Percentiles rank a stretch among this genome's conserved stretches.
phyloP scores from a whole-genome alignment of 176 grass and related monocot genomes.

The Musa troglodytarum region DNA sequence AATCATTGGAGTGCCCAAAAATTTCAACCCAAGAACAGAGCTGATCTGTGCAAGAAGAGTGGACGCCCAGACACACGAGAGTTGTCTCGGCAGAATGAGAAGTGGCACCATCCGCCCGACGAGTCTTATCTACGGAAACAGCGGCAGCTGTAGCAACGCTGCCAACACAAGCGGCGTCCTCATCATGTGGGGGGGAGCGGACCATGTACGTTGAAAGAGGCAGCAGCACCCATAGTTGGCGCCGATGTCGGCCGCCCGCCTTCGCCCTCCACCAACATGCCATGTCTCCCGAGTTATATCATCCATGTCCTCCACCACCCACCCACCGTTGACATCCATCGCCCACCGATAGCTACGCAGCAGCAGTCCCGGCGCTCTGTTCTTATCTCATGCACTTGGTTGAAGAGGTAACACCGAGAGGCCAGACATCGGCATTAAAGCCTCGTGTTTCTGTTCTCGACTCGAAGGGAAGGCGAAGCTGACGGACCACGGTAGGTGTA shows the following conservation, averaged over 20 bases:
- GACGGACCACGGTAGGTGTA: not conserved
- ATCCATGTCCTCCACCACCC: not conserved
- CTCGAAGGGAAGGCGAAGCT: not conserved
- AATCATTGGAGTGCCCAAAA: too few relatives aligned
- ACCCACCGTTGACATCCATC: too few relatives aligned
- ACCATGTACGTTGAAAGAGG: not conserved
- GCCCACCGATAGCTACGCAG: not conserved
- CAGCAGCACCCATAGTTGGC: slow-evolving; percentile 1
- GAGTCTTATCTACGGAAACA: too few relatives aligned
- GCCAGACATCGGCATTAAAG: not conserved
- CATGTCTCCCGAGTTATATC: not conserved
- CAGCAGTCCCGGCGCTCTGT: too few relatives aligned
- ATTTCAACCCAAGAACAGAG: too few relatives aligned
- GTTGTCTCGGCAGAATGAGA: too few relatives aligned
- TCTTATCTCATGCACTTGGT: too few relatives aligned
- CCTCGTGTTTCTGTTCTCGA: not conserved
- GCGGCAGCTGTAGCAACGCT: too few relatives aligned
- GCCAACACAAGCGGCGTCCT: too few relatives aligned
- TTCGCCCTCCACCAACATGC: slow-evolving; percentile 1
- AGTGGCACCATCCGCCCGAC: too few relatives aligned
- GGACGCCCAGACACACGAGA: too few relatives aligned
- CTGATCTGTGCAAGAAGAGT: too few relatives aligned
- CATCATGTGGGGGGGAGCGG: not conserved
- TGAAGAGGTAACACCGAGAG: not conserved
- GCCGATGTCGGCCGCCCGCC: not conserved